Conservation (phyloP, 2,329 filamentous ascomycete genomes). For the Cladosporium sp. region DNA sequence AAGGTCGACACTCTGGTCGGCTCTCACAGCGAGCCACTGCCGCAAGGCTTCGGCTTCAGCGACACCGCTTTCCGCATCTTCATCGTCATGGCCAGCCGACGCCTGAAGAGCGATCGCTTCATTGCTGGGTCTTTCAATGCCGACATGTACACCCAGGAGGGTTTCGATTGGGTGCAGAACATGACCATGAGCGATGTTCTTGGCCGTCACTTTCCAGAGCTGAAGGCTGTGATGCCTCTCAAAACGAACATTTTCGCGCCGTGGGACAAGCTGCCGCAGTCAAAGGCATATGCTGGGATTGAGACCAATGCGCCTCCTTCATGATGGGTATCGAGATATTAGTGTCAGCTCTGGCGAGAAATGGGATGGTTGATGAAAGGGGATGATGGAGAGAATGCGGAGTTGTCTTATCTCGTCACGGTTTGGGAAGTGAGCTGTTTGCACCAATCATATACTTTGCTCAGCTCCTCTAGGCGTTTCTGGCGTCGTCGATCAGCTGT, state of each 20-base stretch:
- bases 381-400: no score
- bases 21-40: constrained; percentile 40
- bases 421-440: no score
- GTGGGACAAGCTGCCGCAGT: constrained; percentile 26
- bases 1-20: constrained; percentile 42
- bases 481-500: no score
- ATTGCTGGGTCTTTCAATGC: constrained; percentile 41
- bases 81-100: constrained; percentile 42
- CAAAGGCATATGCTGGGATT: constrained; percentile 18
- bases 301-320: constrained; percentile 25
- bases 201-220: constrained; percentile 40
- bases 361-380: no score
- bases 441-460: no score
- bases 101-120: constrained; percentile 44
- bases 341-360: no score
- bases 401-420: no score
- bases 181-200: constrained; percentile 43
- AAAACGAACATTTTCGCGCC: constrained; percentile 34
- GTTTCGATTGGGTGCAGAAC: constrained; percentile 42
- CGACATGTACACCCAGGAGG: constrained; percentile 39
- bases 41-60: constrained; percentile 45
- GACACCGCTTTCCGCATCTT: constrained; percentile 47
- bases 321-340: not conserved
- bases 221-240: constrained; percentile 30
- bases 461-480: no score